Evolutionary conservation across 2,329 filamentous ascomycete genomes (phyloP).

Genomic region (Corinectria fuckeliana): DNA sequence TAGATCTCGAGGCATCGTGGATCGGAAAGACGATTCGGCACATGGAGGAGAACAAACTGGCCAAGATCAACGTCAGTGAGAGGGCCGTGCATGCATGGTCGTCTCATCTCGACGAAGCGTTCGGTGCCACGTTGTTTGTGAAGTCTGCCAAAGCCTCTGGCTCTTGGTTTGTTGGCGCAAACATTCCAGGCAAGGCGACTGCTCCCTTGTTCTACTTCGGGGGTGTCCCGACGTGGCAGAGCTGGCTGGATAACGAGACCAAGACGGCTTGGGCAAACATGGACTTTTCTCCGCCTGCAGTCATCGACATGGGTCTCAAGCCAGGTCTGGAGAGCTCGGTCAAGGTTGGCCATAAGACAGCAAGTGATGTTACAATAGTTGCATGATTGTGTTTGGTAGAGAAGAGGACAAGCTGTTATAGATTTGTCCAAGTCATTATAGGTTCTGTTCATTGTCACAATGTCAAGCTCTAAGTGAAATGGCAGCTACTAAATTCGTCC

Average conservation of each 20-base stretch:
- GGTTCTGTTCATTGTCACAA: too few relatives aligned
- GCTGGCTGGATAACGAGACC: constrained; percentile 14
- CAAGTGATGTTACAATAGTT: neutral
- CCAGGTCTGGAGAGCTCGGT: neutral
- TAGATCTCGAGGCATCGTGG: constrained; percentile 13
- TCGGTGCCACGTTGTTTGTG: constrained; percentile 43
- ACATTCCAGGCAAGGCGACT: constrained; percentile 14
- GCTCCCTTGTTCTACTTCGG: constrained; percentile 21
- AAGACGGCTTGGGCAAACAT: constrained; percentile 11
- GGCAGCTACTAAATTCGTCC: too few relatives aligned
- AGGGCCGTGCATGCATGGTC: constrained; percentile 23
- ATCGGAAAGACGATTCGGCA: constrained; percentile 11
- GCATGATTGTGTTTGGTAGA: neutral
- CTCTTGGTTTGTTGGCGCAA: constrained; percentile 23
- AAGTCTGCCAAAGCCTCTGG: constrained; percentile 6
- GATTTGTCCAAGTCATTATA: too few relatives aligned
- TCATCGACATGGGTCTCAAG: neutral
- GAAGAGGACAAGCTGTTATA: too few relatives aligned
- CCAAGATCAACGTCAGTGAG: constrained; percentile 6
- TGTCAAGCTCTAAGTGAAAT: too few relatives aligned
- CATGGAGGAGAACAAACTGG: constrained; percentile 4
- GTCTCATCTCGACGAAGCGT: constrained; percentile 31
- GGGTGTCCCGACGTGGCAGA: constrained; percentile 10
- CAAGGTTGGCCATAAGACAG: neutral
- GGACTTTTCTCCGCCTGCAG: neutral